Base-by-base conservation (phyloP, 1,284 basidiomycete species). In the Ganoderma resinaceum region DNA sequence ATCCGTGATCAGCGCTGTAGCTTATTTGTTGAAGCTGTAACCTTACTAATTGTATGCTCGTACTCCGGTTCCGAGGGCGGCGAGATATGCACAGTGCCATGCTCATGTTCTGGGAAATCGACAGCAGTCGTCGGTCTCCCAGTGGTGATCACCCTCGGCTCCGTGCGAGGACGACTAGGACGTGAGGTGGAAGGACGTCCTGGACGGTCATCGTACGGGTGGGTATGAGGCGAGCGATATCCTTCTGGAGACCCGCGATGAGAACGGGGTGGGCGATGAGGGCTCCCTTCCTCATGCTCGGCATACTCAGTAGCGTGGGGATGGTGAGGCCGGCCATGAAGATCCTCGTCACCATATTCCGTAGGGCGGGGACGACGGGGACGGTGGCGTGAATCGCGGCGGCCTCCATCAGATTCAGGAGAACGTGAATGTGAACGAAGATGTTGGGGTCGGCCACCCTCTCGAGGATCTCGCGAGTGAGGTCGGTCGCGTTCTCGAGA, bases 21-120 rank as follows among this genome's bases (percentile, higher is more conserved):
- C 9, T 18, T 9, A 4, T 33, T 3, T 2, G 33, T 58, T 11
- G n/a, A 16, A 31, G 31, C 26, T 23, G n/a, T 26, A 60, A 23
- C 35, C 37, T 60, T 60, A 60, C 58, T 60, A 8, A 37, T 60
- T 26, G 58, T 16, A 29, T 35, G 58, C 11, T 37, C 58, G 23
- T 60, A 60, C 3, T 26, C 23, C 1, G n/a, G 55, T 31, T 58
- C 58, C 58, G 58, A 40, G 9, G 46, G 23, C 12, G 46, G 46
- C 46, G 46, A 26, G 46, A 49, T 26, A 26, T 49, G 23, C 23
- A 49, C 23, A 49, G 11, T 3, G 11, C 46, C 46, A 49, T 26
- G 46, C 46, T 49, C 52, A 55, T 29, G 29, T 29, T 55, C 43
- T 46, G 26, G 29, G 29, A 31, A 31, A 29, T 33, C 14, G 29